Evolutionary conservation across 2,329 filamentous ascomycete genomes (phyloP), one percentile per base, ranked within the genome.

Genomic region (Apiospora hydei): DNA sequence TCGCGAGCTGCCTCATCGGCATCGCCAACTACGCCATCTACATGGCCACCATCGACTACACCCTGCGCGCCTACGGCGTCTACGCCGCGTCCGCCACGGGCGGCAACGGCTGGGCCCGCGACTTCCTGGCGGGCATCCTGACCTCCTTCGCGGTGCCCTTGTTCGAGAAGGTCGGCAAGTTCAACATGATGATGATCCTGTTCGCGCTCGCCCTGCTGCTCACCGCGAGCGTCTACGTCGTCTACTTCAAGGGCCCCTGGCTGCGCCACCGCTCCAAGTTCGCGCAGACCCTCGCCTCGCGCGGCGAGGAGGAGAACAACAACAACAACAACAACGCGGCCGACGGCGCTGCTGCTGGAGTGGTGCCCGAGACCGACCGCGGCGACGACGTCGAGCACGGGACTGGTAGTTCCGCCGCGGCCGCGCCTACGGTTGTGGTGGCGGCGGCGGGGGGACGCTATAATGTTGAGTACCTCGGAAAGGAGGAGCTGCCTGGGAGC

Each of bases 11-110:
- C 21, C 83, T 93, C 64, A 90, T 94, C 69, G 93, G 91, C 30
- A 91, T 94, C 69, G 92, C 92, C 71, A 94, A 94, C 77, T 93
- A 92, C 51, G 84, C 88, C 46, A 93, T 93, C 72, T 94, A 94
- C 82, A 93, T 93, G 89, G 90, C 91, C 0, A 93, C 91, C 1
- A 92, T 94, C 74, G 91, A 94, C 80, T 94, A 94, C 82, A 93
- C 94, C 88, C 89, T 94, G 47, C 91, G 90, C 72, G 90, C 92
- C 0, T 94, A 94, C 77, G 93, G 92, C 0, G 89, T 89, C 0
- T 94, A 93, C 79, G 89, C 91, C 2, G 92, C 92, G 1, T 93
- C 91, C 0, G 93, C 93, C 0, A 94, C 92, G 0, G 93, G 92
- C 53, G 92, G 92, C 26, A 94, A 94, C 74, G 93, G 92, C 1